Conservation (phyloP, 805 yeast genomes). For the Candida rishiriensis region DNA sequence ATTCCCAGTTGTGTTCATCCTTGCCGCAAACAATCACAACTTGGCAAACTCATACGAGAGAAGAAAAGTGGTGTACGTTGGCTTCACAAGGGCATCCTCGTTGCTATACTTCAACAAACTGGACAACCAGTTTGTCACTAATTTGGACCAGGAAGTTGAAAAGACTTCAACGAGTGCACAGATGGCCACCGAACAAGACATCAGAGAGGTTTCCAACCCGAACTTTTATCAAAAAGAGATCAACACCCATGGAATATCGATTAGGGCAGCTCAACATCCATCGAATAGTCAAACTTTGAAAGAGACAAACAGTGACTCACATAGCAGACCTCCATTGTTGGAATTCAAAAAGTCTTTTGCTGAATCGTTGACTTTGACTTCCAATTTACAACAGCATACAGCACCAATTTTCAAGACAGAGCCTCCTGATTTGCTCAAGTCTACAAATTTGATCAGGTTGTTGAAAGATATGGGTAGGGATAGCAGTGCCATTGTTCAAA, state of each 20-base stretch:
- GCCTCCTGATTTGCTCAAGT: conserved; percentile 8
- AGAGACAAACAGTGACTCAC: neutral
- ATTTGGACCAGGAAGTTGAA: conserved; percentile 14
- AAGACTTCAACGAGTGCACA: no score
- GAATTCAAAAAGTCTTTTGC: no score
- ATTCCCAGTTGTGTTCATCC: conserved; percentile 61
- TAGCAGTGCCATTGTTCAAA: neutral
- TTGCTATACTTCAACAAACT: conserved; percentile 35
- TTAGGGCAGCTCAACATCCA: no score
- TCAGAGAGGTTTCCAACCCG: no score
- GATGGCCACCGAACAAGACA: no score
- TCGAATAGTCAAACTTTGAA: no score
- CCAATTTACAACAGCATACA: neutral
- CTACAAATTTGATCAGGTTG: conserved; percentile 7
- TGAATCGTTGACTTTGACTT: no score
- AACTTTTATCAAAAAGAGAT: no score
- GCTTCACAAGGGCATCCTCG: conserved; percentile 56
- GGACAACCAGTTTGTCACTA: conserved; percentile 14
- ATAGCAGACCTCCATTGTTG: no score
- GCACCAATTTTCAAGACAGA: conserved; percentile 5
- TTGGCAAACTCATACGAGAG: conserved; percentile 22
- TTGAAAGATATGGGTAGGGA: conserved; percentile 16
- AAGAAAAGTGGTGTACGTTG: conserved; percentile 55
- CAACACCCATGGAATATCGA: no score
- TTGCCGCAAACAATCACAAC: conserved; percentile 22